Conservation (phyloP, 345 rosid species). For the Lenwebbia sp. region DNA sequence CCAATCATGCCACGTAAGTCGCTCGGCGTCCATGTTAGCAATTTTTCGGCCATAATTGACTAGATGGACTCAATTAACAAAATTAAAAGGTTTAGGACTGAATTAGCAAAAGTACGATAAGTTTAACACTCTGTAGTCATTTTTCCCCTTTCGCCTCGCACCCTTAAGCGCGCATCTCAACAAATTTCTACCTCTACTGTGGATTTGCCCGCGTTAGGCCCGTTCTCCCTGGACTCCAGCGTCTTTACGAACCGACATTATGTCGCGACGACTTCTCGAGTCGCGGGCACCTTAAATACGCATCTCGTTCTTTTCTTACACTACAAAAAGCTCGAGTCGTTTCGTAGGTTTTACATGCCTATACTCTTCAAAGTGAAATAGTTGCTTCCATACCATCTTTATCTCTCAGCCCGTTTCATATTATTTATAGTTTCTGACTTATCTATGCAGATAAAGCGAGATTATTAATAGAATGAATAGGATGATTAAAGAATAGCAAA, state of each 20-base stretch:
- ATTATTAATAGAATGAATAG: neutral
- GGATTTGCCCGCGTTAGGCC: neutral
- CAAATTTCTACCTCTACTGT: accelerated
- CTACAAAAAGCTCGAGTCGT: neutral
- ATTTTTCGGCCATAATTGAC: too few relatives aligned
- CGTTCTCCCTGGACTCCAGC: neutral
- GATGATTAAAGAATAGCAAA: too few relatives aligned
- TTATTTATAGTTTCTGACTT: too few relatives aligned
- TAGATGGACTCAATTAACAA: too few relatives aligned
- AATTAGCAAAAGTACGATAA: too few relatives aligned
- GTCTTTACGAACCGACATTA: neutral
- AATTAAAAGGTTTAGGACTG: too few relatives aligned
- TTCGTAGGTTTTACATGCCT: neutral
- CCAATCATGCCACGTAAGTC: too few relatives aligned
- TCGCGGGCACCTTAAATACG: neutral
- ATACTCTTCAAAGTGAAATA: neutral
- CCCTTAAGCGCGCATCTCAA: neutral
- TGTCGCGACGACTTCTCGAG: accelerated
- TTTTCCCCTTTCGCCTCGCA: neutral
- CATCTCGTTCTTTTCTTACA: neutral
- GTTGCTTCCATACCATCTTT: accelerated
- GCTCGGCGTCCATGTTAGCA: too few relatives aligned
- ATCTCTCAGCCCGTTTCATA: neutral
- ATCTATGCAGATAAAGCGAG: neutral
- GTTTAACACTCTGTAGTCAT: too few relatives aligned